Base-by-base conservation (phyloP, 108 stramenopile genomes). In the Aurantiochytrium sp. region DNA sequence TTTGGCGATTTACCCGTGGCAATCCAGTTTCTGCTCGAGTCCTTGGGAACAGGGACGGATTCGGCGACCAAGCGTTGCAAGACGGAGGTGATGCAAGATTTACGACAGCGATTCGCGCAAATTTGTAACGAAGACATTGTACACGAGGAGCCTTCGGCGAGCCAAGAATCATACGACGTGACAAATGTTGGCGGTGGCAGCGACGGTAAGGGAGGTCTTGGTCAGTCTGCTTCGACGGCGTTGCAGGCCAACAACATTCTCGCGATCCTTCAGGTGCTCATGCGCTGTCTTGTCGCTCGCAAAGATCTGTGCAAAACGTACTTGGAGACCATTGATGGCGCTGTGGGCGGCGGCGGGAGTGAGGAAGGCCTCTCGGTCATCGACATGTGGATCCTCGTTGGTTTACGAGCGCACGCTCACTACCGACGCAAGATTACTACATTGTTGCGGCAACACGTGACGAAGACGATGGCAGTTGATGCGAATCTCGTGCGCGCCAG, bases 21-120 rank as follows among this genome's bases (percentile, higher is more conserved):
- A 6, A 83, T 83, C 3, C 76, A 53, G 76, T 83, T 83, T 35
- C 76, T 83, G 12, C 76, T 83, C 76, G 76, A 83, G 76, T 83
- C 76, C 4, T 23, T 83, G 10, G 76, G 76, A 6, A 47, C 45
- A 6, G 76, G 10, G 12, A 83, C 12, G 16, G 76, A 83, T 83
- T 18, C 45, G 51, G 49, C 12, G 0, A 25, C 76, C 19, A 83
- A 83, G 51, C 76, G 51, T 0, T 25, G 25, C 49, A 83, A 53
- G 23, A 23, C 2, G 25, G 14, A 83, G 28, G 76, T 83, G 43
- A 83, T 83, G 45, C n/a, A 45, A 12, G 76, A 83, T 12, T 23
- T 83, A 6, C 76, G 76, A 25, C 14, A 83, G 0, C 76, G 76
- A 6, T 83, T 83, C n/a, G 51, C 51, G n/a, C 49, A 83, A 35